A percentile compares a stretch with the other conserved stretches of the same genome.
These are phyloP conservation scores for Trichothecium roseum DNA, from an alignment of 2,329 filamentous ascomycete species.

Conservation along the genomic window DNA sequence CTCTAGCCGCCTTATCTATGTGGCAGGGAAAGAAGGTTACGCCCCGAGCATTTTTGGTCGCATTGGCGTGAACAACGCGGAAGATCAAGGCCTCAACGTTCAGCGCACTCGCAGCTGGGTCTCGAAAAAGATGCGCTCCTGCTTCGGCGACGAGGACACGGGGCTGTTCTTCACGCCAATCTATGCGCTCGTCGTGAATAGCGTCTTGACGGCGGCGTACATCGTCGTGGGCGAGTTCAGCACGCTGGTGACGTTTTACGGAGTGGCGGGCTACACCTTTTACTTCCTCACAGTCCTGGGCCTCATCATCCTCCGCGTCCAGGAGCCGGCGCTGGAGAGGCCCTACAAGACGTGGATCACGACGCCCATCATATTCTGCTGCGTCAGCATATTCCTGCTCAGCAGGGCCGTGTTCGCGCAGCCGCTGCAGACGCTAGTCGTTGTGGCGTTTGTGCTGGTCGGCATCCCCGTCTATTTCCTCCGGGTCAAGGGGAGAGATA, in stretches of 20 bases:
- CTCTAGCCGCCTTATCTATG: constrained; percentile 82
- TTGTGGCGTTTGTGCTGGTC: constrained; percentile 72
- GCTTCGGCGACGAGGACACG: constrained; percentile 66
- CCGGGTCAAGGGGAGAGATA: constrained; percentile 60
- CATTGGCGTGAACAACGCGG: constrained; percentile 54
- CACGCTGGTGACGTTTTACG: constrained; percentile 92
- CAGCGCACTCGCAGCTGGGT: constrained; percentile 44
- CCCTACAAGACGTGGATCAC: constrained; percentile 96
- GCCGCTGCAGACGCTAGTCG: constrained; percentile 79
- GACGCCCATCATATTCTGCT: constrained; percentile 97
- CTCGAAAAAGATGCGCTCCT: constrained; percentile 45
- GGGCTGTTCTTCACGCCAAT: constrained; percentile 92
- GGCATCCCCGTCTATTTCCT: constrained; percentile 87
- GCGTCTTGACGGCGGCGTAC: constrained; percentile 61
- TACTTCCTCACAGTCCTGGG: constrained; percentile 95
- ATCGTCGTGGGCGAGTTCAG: constrained; percentile 81
- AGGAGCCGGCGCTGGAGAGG: constrained; percentile 76
- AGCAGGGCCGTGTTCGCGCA: constrained; percentile 83
- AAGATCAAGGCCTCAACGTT: constrained; percentile 28
- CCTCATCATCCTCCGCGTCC: constrained; percentile 79
- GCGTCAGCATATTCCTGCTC: constrained; percentile 86
- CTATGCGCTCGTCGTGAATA: constrained; percentile 79
- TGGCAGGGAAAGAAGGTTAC: constrained; percentile 90
- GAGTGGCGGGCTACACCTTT: constrained; percentile 92
- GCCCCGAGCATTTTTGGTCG: constrained; percentile 74